Conservation (phyloP, 495 filamentous ascomycete species). For the Lepraria neglecta region DNA sequence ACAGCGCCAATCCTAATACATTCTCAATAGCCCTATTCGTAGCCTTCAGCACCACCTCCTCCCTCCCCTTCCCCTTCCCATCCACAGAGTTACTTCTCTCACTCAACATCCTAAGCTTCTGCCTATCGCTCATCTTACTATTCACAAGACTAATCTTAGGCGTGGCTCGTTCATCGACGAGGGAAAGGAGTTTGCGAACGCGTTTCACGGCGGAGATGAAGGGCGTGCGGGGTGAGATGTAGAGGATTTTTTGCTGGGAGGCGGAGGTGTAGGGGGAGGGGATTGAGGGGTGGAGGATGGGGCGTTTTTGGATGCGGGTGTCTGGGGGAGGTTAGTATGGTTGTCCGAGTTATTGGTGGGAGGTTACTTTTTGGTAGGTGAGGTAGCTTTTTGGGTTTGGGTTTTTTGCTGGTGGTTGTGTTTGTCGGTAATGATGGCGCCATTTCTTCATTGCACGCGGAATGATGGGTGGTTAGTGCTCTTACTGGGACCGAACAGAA, state of each 20-base stretch:
- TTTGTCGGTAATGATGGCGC: background rate
- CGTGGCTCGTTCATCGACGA: constrained; percentile 55
- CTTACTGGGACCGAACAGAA: too few relatives aligned
- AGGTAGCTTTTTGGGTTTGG: constrained; percentile 39
- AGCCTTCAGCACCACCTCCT: constrained; percentile 67
- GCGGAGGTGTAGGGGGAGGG: constrained; percentile 50
- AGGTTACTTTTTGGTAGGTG: constrained; percentile 42
- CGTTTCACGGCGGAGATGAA: constrained; percentile 82
- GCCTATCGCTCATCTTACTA: constrained; percentile 29
- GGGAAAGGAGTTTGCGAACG: constrained; percentile 61
- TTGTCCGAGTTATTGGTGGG: constrained; percentile 21
- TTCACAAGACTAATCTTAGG: constrained; percentile 36
- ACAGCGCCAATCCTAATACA: constrained; percentile 56
- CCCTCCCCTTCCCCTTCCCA: constrained; percentile 30
- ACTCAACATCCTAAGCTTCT: constrained; percentile 24
- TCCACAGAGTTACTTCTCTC: background rate
- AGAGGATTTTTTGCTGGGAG: constrained; percentile 58
- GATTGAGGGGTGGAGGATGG: constrained; percentile 62
- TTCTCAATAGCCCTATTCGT: constrained; percentile 75
- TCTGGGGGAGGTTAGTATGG: constrained; percentile 27
- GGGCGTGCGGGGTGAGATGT: constrained; percentile 66
- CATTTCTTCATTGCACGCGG: background rate
- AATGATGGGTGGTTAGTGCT: too few relatives aligned
- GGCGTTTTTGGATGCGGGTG: constrained; percentile 55
- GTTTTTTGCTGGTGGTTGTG: background rate